A percentile compares a stretch with the other conserved stretches of the same genome.
These are phyloP conservation scores for Fusarium udum DNA, from an alignment of 2,329 filamentous ascomycete species.

Conservation along the genomic window DNA sequence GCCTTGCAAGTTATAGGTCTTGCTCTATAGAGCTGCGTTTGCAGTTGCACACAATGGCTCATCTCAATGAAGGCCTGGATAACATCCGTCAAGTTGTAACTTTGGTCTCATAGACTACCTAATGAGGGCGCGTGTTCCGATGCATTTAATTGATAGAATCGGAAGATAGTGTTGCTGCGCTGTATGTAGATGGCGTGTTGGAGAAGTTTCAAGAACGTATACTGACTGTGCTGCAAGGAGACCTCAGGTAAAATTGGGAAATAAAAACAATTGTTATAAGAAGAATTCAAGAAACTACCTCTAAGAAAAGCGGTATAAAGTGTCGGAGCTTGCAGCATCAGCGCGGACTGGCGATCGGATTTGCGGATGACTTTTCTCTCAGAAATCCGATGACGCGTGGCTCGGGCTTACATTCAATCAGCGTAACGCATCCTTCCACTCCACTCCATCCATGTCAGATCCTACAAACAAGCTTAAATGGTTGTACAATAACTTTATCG, in stretches of 20 bases:
- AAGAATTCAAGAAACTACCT: rapidly evolving
- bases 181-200: neutral
- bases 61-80: rapidly evolving
- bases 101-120: rapidly evolving
- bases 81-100: rapidly evolving
- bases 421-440: neutral
- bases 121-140: rapidly evolving
- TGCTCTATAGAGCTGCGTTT: rapidly evolving
- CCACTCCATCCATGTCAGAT: neutral
- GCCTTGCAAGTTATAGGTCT: rapidly evolving
- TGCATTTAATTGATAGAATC: rapidly evolving
- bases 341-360: neutral
- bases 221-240: too few relatives aligned
- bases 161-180: neutral
- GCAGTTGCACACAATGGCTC: neutral
- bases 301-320: too few relatives aligned
- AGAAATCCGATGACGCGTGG: slow-evolving; percentile 21
- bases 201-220: too few relatives aligned
- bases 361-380: neutral
- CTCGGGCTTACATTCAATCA: neutral
- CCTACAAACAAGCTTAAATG: neutral
- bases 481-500: rapidly evolving
- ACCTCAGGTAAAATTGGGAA: too few relatives aligned
- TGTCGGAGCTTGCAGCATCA: neutral
- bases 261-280: rapidly evolving